These are phyloP conservation scores for Closterium sp. DNA, from an alignment of 139 green algal genomes.

Conservation along the genomic window DNA sequence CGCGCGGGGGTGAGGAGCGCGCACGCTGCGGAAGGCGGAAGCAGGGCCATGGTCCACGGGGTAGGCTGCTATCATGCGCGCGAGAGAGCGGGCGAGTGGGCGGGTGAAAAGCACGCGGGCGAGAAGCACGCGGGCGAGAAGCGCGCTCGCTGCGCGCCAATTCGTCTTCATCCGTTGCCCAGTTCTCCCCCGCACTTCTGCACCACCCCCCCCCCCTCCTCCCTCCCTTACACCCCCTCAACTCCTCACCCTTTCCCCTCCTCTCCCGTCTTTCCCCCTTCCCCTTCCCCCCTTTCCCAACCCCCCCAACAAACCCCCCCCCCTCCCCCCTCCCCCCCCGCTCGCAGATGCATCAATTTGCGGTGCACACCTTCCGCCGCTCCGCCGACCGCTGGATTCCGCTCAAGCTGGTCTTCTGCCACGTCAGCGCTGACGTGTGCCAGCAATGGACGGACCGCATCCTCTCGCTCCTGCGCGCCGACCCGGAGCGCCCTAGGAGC, in stretches of 20 bases:
- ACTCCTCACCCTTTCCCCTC: no score
- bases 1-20: no score
- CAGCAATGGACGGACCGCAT: conserved; percentile 2
- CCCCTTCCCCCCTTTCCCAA: background rate
- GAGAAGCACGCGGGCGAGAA: no score
- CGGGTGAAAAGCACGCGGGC: background rate
- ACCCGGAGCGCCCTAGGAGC: conserved; percentile 13
- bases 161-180: no score
- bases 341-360: background rate
- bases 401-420: conserved; percentile 9
- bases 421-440: conserved; percentile 18
- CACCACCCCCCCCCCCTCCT: no score
- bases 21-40: no score
- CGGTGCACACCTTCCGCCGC: background rate
- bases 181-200: no score
- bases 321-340: background rate
- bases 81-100: background rate
- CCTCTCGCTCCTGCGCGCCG: conserved; percentile 2
- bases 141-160: no score
- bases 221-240: no score
- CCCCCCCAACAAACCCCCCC: background rate
- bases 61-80: no score
- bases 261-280: background rate
- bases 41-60: no score
- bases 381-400: conserved; percentile 10